phyloP scores from a whole-genome alignment of 129 eudicot genomes.

The Tagetes patula region DNA sequence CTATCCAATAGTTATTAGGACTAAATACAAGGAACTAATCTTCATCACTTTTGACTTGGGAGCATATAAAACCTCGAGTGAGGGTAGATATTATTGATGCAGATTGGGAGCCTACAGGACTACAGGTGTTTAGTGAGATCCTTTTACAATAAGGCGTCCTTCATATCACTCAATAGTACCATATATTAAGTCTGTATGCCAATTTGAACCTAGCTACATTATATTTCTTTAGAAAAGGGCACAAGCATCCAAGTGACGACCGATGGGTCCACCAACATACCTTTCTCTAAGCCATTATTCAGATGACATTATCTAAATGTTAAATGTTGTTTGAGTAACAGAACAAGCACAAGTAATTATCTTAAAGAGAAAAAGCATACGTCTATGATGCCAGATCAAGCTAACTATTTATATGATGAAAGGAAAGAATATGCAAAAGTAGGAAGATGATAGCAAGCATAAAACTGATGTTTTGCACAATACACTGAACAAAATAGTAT shows the following conservation, averaged over 20 bases:
- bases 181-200: background rate
- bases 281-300: background rate
- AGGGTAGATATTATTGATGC: no score
- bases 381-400: slow-evolving; percentile 1
- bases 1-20: no score
- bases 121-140: background rate
- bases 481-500: slow-evolving; percentile 9
- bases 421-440: background rate
- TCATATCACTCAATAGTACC: background rate
- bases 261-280: background rate
- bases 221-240: background rate
- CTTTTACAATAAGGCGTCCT: background rate
- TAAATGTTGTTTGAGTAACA: background rate
- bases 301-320: background rate
- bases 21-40: no score
- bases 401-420: background rate
- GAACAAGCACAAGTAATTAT: background rate
- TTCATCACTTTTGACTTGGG: no score
- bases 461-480: background rate
- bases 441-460: background rate
- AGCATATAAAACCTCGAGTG: no score
- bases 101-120: background rate
- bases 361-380: slow-evolving; percentile 13
- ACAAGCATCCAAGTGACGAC: background rate
- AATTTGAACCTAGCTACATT: background rate